Conservation (phyloP, 225 moss, liverwort and hornwort genomes). For the Physcomitrellopsis africana region DNA sequence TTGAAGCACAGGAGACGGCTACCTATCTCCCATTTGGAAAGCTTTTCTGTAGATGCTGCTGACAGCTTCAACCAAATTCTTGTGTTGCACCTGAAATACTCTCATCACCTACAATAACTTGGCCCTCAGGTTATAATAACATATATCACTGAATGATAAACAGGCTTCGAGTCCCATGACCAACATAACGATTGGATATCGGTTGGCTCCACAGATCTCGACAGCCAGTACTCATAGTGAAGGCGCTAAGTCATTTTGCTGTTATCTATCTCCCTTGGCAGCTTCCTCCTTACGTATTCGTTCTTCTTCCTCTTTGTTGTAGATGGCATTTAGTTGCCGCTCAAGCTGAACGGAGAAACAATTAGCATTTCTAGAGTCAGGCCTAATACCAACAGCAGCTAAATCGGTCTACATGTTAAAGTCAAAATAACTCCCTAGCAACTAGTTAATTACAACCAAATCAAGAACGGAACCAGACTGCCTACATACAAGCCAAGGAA, state of each 20-base stretch:
- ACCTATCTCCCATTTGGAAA: not conserved
- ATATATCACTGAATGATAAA: slow-evolving; percentile 7
- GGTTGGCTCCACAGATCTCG: not conserved
- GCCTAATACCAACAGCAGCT: not conserved
- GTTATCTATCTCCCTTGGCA: slow-evolving; percentile 36
- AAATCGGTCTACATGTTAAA: not conserved
- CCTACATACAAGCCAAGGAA: not conserved
- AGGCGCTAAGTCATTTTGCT: not conserved
- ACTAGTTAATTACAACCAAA: not conserved
- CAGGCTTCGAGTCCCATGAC: not conserved
- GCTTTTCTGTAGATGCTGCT: not conserved
- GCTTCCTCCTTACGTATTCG: slow-evolving; percentile 40
- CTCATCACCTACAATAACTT: slow-evolving; percentile 19
- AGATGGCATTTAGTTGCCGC: slow-evolving; percentile 37
- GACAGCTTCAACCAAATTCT: slow-evolving; percentile 6
- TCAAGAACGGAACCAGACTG: not conserved
- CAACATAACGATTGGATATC: slow-evolving; percentile 1
- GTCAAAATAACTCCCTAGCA: not conserved
- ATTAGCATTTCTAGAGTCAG: not conserved
- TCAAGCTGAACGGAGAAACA: slow-evolving; percentile 28
- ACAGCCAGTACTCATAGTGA: not conserved
- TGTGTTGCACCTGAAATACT: not conserved
- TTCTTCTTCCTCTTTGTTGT: slow-evolving; percentile 43
- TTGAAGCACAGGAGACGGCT: slow-evolving; percentile 4
- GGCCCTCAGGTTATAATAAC: not conserved